These are phyloP conservation scores for Lobosporangium transversale DNA, from an alignment of 192 early-diverging fungal species.

Conservation along the genomic window DNA sequence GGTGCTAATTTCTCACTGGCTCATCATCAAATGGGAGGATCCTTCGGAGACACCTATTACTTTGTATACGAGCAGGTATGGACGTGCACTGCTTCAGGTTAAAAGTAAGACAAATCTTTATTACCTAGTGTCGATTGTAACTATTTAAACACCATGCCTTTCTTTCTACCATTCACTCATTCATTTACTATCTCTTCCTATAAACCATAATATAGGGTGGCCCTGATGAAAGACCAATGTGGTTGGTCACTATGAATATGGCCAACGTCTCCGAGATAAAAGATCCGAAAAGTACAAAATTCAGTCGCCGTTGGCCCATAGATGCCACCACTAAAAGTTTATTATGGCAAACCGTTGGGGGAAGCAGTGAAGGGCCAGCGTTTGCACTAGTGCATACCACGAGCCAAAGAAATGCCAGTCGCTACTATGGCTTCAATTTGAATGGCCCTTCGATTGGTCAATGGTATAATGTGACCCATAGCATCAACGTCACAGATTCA, in stretches of 20 bases:
- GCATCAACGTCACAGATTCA: constrained; percentile 9
- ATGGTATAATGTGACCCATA: background rate
- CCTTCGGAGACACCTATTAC: constrained; percentile 1
- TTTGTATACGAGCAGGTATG: background rate
- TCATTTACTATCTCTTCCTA: background rate
- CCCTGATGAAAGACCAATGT: no score
- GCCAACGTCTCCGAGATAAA: background rate
- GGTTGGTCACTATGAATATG: no score
- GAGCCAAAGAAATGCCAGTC: background rate
- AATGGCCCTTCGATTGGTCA: constrained; percentile 1
- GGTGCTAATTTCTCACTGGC: background rate
- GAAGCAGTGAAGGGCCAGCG: background rate
- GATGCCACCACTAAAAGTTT: background rate
- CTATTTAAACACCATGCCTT: no score
- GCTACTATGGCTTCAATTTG: background rate
- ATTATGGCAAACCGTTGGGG: background rate
- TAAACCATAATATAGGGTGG: no score
- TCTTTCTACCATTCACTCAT: background rate
- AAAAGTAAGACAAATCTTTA: background rate
- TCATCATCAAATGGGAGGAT: background rate
- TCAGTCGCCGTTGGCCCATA: background rate
- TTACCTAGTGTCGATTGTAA: background rate
- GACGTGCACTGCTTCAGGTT: background rate
- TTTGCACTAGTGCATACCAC: background rate
- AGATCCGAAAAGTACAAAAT: background rate